Evolutionary conservation across 2,329 filamentous ascomycete genomes (phyloP).

Genomic region (Aureobasidium musti): DNA sequence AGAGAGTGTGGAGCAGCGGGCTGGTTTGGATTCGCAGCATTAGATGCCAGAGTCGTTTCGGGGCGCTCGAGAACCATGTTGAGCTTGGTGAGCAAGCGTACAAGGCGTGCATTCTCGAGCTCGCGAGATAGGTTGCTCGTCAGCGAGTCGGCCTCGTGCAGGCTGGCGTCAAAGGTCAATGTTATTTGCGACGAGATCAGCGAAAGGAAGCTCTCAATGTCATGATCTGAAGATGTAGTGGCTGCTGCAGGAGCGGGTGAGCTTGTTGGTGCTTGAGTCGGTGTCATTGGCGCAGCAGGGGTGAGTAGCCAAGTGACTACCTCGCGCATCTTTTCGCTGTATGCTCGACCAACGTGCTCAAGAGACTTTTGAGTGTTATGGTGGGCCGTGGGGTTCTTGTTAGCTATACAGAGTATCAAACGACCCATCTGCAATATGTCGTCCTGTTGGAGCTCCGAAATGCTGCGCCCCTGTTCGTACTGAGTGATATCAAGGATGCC

Average conservation of each 20-base stretch:
- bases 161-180: conserved; percentile 70
- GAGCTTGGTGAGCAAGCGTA: conserved; percentile 79
- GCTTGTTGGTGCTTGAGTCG: conserved; percentile 69
- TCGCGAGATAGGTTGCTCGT: conserved; percentile 73
- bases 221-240: conserved; percentile 56
- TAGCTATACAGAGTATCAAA: conserved; percentile 78
- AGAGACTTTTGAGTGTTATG: conserved; percentile 69
- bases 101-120: conserved; percentile 84
- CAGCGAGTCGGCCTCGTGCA: conserved; percentile 77
- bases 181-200: conserved; percentile 78
- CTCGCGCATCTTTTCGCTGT: conserved; percentile 75
- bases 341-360: conserved; percentile 74
- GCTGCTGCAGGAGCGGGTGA: conserved; percentile 62
- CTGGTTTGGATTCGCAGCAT: conserved; percentile 49
- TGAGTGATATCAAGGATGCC: conserved; percentile 87
- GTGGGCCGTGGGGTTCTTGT: conserved; percentile 52
- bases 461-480: conserved; percentile 67
- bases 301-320: conserved; percentile 80
- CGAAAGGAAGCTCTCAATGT: conserved; percentile 75
- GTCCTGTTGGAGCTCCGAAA: conserved; percentile 80
- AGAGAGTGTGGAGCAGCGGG: conserved; percentile 37
- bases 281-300: conserved; percentile 43
- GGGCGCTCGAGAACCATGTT: conserved; percentile 86
- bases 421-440: conserved; percentile 84
- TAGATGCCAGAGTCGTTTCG: conserved; percentile 58